Conservation (phyloP, 202 grass and related monocot species). For the Cymbopogon flexuosus region DNA sequence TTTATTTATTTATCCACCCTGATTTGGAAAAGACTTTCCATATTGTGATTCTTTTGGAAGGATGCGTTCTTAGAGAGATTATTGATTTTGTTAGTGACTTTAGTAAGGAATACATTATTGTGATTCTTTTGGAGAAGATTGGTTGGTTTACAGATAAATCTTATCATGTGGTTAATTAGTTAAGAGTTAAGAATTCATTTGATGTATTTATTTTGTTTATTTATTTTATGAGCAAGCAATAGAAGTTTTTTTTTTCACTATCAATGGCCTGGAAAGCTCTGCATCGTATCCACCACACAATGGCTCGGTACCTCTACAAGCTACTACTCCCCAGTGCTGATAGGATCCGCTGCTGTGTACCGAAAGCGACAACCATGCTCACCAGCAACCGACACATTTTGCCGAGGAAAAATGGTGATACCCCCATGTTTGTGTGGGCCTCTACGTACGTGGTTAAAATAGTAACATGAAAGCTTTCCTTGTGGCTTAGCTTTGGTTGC, state of each 20-base stretch:
- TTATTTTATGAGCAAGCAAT: neutral
- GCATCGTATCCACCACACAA: slow-evolving; percentile 12
- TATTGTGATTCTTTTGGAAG: neutral
- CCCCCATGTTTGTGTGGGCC: neutral
- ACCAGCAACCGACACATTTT: slow-evolving; percentile 41
- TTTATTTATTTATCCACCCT: neutral
- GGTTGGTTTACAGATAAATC: neutral
- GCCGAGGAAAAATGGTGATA: slow-evolving; percentile 9
- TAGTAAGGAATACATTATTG: neutral
- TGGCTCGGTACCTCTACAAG: neutral
- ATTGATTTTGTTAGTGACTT: neutral
- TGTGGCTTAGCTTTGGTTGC: neutral
- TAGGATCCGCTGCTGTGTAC: slow-evolving; percentile 26
- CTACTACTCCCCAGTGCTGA: neutral
- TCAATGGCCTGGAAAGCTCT: neutral
- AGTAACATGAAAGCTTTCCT: slow-evolving; percentile 18
- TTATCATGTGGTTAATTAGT: neutral
- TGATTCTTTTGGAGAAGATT: neutral
- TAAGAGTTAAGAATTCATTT: neutral
- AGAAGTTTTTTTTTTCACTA: neutral
- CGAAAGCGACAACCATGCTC: slow-evolving; percentile 33
- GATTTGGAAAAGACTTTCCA: neutral
- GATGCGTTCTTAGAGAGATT: neutral
- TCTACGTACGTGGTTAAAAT: slow-evolving; percentile 1
- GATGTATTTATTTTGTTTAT: neutral